Conservation (phyloP, 1,284 basidiomycete genomes). For the Cryptococcus hybrid region DNA sequence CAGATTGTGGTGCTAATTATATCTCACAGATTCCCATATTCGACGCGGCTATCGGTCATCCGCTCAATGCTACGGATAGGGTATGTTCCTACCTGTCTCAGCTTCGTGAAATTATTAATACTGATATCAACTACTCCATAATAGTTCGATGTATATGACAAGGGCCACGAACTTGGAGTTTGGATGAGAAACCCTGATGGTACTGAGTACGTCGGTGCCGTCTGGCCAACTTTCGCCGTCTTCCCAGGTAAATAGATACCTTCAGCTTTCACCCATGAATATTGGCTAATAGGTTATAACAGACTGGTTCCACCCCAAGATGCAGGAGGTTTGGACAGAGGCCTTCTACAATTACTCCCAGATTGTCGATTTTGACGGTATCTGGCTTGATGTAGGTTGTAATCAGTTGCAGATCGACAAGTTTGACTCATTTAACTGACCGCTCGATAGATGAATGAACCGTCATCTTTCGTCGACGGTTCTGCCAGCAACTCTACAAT, state of each 20-base stretch:
- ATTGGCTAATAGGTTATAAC: not conserved
- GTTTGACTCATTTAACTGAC: not conserved
- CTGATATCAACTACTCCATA: not conserved
- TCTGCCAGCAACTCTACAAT: constrained; percentile 21
- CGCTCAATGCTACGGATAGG: constrained; percentile 36
- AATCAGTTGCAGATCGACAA: not conserved
- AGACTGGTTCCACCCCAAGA: constrained; percentile 66
- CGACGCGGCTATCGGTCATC: constrained; percentile 30
- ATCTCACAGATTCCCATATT: constrained; percentile 35
- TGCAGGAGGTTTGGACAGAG: constrained; percentile 60
- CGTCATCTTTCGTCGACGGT: constrained; percentile 41
- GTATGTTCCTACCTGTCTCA: not conserved
- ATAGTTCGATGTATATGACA: constrained; percentile 58
- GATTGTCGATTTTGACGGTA: constrained; percentile 63
- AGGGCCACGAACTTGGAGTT: constrained; percentile 58
- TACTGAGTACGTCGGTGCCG: constrained; percentile 60
- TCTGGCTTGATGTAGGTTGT: constrained; percentile 69
- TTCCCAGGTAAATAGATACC: constrained; percentile 49
- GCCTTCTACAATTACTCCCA: constrained; percentile 57
- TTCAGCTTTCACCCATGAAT: too few species aligned
- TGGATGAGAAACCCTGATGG: constrained; percentile 66
- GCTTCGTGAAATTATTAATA: not conserved
- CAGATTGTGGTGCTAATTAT: not conserved
- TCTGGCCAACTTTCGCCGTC: constrained; percentile 54
- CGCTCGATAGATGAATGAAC: constrained; percentile 52